These are phyloP conservation scores for Aspergillus tanneri DNA, from an alignment of 2,329 filamentous ascomycete species.

Conservation along the genomic window DNA sequence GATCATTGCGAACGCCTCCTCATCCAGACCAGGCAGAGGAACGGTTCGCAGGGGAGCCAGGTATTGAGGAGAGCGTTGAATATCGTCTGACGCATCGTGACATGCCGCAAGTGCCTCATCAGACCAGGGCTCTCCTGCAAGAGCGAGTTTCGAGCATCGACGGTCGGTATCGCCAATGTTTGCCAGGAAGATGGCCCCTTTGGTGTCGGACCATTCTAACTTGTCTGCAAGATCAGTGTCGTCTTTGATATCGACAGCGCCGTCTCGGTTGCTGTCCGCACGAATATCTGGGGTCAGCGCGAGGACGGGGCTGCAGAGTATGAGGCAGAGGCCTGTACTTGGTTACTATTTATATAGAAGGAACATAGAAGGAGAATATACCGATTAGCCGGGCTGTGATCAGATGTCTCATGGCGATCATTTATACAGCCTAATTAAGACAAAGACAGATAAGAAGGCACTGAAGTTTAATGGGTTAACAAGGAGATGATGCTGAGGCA, in stretches of 20 bases:
- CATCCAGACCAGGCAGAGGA: constrained; percentile 21
- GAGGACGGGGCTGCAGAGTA: background rate
- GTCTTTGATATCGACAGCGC: constrained; percentile 27
- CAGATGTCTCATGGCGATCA: no score
- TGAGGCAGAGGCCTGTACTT: no score
- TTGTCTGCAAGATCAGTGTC: constrained; percentile 26
- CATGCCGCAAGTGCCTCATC: constrained; percentile 33
- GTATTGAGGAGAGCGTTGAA: constrained; percentile 30
- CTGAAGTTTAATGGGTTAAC: no score
- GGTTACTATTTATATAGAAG: no score
- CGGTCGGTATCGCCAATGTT: constrained; percentile 36
- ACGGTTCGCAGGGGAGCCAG: constrained; percentile 37
- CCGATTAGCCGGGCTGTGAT: no score
- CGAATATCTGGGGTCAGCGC: constrained; percentile 27
- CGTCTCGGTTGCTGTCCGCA: constrained; percentile 44
- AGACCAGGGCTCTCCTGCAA: constrained; percentile 13
- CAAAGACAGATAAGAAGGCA: no score
- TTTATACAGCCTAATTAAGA: no score
- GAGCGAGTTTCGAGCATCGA: constrained; percentile 28
- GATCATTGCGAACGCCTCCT: constrained; percentile 6
- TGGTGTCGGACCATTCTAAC: constrained; percentile 19
- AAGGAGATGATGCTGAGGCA: no score
- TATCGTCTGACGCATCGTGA: constrained; percentile 39
- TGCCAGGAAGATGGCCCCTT: constrained; percentile 40
- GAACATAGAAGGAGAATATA: no score